Conservation (phyloP, 306 rosid species). For the Styphnolobium japonicum region DNA sequence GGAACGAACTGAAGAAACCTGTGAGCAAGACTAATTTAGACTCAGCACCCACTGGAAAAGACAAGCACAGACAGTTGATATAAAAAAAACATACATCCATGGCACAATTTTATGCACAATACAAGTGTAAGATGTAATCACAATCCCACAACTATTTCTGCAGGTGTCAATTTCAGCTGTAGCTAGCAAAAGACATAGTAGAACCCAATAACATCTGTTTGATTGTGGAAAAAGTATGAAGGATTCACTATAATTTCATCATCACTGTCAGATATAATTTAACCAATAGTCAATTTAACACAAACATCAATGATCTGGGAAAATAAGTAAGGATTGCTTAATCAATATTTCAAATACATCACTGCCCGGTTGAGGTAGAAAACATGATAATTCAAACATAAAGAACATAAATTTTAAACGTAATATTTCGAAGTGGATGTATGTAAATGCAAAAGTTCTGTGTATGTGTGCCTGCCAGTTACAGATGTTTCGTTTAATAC, state of each 20-base stretch:
- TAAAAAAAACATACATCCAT: constrained; percentile 10
- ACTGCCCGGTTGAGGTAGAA: not conserved
- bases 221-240: not conserved
- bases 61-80: constrained; percentile 2
- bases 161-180: constrained; percentile 6
- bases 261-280: constrained; percentile 2
- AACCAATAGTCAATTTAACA: not conserved
- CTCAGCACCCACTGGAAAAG: constrained; percentile 24
- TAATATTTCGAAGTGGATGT: constrained; percentile 14
- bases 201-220: not conserved
- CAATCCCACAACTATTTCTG: not conserved
- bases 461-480: not conserved
- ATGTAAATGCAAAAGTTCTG: not conserved
- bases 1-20: constrained; percentile 96
- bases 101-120: constrained; percentile 4
- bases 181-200: constrained; percentile 11
- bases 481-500: not conserved
- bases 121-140: not conserved
- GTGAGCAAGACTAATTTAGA: constrained; percentile 38
- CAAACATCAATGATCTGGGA: not conserved
- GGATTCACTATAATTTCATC: not conserved
- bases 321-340: not conserved
- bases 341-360: not conserved
- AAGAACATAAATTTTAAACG: not conserved
- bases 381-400: not conserved